phyloP scores from a whole-genome alignment of 306 rosid genomes.

The Glycine latifolia region DNA sequence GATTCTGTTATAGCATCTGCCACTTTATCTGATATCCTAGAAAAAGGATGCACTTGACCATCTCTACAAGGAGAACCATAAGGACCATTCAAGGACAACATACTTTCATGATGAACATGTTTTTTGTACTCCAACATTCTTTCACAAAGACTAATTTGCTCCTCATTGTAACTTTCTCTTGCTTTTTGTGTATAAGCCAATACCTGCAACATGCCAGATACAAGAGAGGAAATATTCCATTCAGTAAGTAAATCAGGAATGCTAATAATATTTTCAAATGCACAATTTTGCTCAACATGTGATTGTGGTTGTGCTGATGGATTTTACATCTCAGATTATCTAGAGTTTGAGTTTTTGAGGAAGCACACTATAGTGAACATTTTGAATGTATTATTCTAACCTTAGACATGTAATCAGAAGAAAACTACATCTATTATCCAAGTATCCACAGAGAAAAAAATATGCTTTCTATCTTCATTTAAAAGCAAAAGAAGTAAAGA shows the following conservation, averaged over 20 bases:
- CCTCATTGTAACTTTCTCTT: conserved; percentile 77
- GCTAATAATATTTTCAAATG: conserved; percentile 8
- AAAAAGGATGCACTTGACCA: conserved; percentile 56
- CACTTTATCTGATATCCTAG: conserved; percentile 62
- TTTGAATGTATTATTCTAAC: neutral
- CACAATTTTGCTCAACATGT: conserved; percentile 17
- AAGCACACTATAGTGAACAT: neutral
- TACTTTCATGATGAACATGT: conserved; percentile 59
- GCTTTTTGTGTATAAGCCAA: conserved; percentile 69
- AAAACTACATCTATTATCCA: too few species aligned
- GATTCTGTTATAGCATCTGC: conserved; percentile 76
- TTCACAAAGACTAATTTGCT: conserved; percentile 68
- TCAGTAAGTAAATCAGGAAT: conserved; percentile 20
- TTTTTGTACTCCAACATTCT: conserved; percentile 75
- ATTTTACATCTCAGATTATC: conserved; percentile 32
- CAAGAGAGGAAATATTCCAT: conserved; percentile 29
- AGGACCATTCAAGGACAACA: conserved; percentile 55
- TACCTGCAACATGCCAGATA: conserved; percentile 58
- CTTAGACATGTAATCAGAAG: neutral
- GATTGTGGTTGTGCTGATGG: neutral
- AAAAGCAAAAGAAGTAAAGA: conserved; percentile 25
- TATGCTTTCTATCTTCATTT: neutral
- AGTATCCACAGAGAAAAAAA: neutral
- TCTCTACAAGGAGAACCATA: conserved; percentile 54
- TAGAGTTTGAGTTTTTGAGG: conserved; percentile 32